Evolutionary conservation across 768 basidiomycete genomes (phyloP), one percentile per base, ranked within the genome.

Genomic region (Rhizopogon roseolus): DNA sequence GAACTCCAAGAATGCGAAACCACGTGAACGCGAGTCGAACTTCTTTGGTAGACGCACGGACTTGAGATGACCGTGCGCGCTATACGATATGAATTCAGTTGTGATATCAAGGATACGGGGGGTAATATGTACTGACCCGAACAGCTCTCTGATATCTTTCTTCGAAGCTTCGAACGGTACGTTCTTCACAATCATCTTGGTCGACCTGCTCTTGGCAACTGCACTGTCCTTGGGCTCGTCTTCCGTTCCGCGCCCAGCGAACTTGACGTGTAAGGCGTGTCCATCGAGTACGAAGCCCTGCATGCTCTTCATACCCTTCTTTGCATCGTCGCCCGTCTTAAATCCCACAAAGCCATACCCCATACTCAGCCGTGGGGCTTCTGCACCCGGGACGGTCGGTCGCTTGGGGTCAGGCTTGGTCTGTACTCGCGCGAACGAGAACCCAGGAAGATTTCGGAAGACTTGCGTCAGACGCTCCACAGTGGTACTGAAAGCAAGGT

Each of bases 171-270:
- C 97, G 74, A 99, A 99, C 39, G 97, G 94, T 51, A 98, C 80
- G 63, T 99, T 99, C 82, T 98, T 98, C 60, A 98, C 93, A 49
- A 98, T 84, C 80, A 98, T 86, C 82, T 98, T 98, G 58, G 93
- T 90, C 57, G 89, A 88, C 54, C 79, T 79, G 48, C 78, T 81
- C 72, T 81, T 85, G 29, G 73, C 68, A 8, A 22, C 22, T 14
- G 61, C 72, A 25, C 64, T 70, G 53, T 67, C 74, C 32, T 64
- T 74, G 3, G 68, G 66, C n/a, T 67, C 74, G 48, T 81, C 83
- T 39, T 82, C 84, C 8, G 65, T 68, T 0, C 92, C 93, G 6
- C 94, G 79, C 17, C 90, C 90, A 2, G 96, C 92, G 54, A 94
- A 95, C 66, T 85, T 87, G 52, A 94, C 88, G 58, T 82, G 81